Evolutionary conservation across 2,329 filamentous ascomycete species (phyloP).

Genomic region (Alternaria panax): DNA sequence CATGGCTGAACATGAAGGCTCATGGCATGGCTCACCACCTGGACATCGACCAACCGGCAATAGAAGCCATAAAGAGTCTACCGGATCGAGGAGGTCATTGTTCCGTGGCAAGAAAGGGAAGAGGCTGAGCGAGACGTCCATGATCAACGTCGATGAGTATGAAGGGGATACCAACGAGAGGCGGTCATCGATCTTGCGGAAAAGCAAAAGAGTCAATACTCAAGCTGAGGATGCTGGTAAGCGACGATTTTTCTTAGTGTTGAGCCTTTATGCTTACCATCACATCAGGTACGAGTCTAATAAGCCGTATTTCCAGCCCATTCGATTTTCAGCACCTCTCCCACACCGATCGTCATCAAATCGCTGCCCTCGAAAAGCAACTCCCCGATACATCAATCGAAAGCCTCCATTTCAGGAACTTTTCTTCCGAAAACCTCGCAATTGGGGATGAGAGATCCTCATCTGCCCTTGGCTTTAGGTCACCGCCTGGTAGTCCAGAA

Average conservation of each 20-base stretch:
- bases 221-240: slow-evolving; percentile 37
- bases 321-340: slow-evolving; percentile 71
- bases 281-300: slow-evolving; percentile 33
- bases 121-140: slow-evolving; percentile 43
- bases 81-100: slow-evolving; percentile 36
- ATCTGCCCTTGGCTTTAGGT: slow-evolving; percentile 26
- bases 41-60: slow-evolving; percentile 28
- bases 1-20: slow-evolving; percentile 32
- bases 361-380: slow-evolving; percentile 59
- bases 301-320: slow-evolving; percentile 63
- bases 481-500: slow-evolving; percentile 36
- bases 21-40: slow-evolving; percentile 36
- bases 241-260: slow-evolving; percentile 14
- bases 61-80: slow-evolving; percentile 35
- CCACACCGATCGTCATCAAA: slow-evolving; percentile 64
- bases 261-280: slow-evolving; percentile 15
- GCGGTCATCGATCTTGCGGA: slow-evolving; percentile 46
- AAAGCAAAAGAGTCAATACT: slow-evolving; percentile 32
- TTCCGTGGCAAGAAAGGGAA: slow-evolving; percentile 48
- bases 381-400: slow-evolving; percentile 55
- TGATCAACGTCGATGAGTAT: slow-evolving; percentile 27
- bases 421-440: slow-evolving; percentile 36
- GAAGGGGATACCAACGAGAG: slow-evolving; percentile 37
- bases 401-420: slow-evolving; percentile 49
- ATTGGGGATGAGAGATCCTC: slow-evolving; percentile 24